phyloP scores from a whole-genome alignment of 192 early-diverging fungal species.

The Linnemannia zychae region DNA sequence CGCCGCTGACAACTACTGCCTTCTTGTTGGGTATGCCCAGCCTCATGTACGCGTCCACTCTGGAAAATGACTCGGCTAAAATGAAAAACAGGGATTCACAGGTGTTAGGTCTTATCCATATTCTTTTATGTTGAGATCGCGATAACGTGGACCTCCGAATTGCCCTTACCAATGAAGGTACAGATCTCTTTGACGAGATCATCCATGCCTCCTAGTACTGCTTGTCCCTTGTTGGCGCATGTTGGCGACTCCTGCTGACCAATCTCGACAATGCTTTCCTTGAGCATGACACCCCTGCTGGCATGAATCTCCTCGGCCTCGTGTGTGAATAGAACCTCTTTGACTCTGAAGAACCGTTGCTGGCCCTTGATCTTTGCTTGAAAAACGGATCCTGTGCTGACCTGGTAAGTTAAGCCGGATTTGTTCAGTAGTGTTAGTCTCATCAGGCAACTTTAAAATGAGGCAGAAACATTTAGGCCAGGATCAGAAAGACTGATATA shows the following conservation, averaged over 20 bases:
- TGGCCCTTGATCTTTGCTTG: slow-evolving; percentile 22
- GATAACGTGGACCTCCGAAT: background rate
- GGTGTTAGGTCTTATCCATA: background rate
- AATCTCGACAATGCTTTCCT: slow-evolving; percentile 20
- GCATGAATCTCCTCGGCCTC: background rate
- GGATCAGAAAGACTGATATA: background rate
- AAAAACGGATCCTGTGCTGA: slow-evolving; percentile 12
- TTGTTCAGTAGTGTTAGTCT: too few species aligned
- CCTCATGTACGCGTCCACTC: slow-evolving; percentile 24
- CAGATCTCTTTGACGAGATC: slow-evolving; percentile 25
- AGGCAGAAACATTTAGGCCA: too few species aligned
- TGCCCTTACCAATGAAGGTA: slow-evolving; percentile 22
- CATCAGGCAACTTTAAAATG: background rate
- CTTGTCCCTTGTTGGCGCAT: background rate
- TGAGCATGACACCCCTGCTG: slow-evolving; percentile 12
- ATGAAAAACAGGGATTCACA: background rate
- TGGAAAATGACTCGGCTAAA: slow-evolving; percentile 32
- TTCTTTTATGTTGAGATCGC: too few species aligned
- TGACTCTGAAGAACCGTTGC: slow-evolving; percentile 16
- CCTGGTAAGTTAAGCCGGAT: background rate
- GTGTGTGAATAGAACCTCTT: slow-evolving; percentile 2
- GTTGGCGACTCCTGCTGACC: background rate
- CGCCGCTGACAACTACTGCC: slow-evolving; percentile 59
- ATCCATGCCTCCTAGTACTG: slow-evolving; percentile 13
- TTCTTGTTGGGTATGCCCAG: slow-evolving; percentile 60